Conservation (phyloP, 2,329 filamentous ascomycete species). For the Botryotinia narcissicola region DNA sequence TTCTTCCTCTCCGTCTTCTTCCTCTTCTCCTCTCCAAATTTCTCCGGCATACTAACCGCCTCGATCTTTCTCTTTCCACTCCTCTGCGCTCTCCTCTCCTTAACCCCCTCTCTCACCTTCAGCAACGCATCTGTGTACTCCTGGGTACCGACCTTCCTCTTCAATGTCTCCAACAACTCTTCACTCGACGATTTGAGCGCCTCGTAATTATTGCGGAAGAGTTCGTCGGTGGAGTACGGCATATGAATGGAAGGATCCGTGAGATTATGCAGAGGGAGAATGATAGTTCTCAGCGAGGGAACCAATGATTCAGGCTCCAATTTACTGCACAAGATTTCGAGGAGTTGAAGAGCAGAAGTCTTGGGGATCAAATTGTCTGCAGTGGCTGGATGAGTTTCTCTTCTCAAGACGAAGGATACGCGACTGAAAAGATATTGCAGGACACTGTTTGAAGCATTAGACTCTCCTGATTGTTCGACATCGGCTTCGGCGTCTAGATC, state of each 20-base stretch:
- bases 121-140: slow-evolving; percentile 74
- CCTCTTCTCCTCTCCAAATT: slow-evolving; percentile 72
- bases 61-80: slow-evolving; percentile 86
- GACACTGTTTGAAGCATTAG: slow-evolving; percentile 43
- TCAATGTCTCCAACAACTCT: slow-evolving; percentile 76
- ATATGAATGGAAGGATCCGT: slow-evolving; percentile 74
- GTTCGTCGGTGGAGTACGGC: slow-evolving; percentile 68
- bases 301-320: slow-evolving; percentile 56
- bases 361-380: slow-evolving; percentile 68
- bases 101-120: slow-evolving; percentile 70
- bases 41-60: slow-evolving; percentile 78
- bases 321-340: slow-evolving; percentile 66
- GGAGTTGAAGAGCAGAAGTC: slow-evolving; percentile 69
- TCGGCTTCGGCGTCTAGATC: slow-evolving; percentile 41
- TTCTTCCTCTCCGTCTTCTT: slow-evolving; percentile 83
- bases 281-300: slow-evolving; percentile 61
- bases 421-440: slow-evolving; percentile 77
- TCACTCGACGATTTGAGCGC: slow-evolving; percentile 68
- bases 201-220: slow-evolving; percentile 68
- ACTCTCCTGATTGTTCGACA: slow-evolving; percentile 37
- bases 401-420: slow-evolving; percentile 74
- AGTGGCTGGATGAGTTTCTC: slow-evolving; percentile 64
- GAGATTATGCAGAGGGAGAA: slow-evolving; percentile 74
- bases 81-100: slow-evolving; percentile 68
- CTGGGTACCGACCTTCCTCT: slow-evolving; percentile 78